A percentile compares a stretch with the other conserved stretches of the same genome.
Conservation (phyloP, 2,329 filamentous ascomycete genomes). For the Penicillium sp. region DNA sequence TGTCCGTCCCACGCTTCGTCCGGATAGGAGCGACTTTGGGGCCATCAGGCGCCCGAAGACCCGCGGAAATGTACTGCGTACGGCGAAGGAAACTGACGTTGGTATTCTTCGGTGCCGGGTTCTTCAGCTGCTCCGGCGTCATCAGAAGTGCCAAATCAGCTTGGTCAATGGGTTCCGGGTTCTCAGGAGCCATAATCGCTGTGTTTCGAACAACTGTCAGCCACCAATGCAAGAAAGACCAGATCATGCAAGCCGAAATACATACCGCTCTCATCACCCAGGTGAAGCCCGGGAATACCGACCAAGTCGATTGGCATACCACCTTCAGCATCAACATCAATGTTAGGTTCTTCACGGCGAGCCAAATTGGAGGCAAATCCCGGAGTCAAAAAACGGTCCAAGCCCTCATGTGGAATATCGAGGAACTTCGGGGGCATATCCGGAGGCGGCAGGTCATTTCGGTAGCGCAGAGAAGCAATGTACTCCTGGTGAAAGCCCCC, state of each 20-base stretch:
- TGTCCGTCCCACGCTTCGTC: no score
- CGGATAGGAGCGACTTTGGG: no score
- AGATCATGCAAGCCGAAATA: no score
- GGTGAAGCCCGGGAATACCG: constrained; percentile 86
- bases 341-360: constrained; percentile 85
- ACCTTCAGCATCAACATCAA: constrained; percentile 93
- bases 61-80: constrained; percentile 97
- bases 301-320: constrained; percentile 95
- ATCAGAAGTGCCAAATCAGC: constrained; percentile 76
- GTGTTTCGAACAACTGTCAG: constrained; percentile 14
- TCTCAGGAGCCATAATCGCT: constrained; percentile 75
- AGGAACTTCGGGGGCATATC: constrained; percentile 92
- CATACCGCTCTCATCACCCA: constrained; percentile 86
- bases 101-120: constrained; percentile 65
- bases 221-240: background rate
- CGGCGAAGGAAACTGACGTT: constrained; percentile 88
- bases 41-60: constrained; percentile 45
- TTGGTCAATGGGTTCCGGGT: constrained; percentile 64
- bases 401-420: constrained; percentile 87
- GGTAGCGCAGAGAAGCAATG: constrained; percentile 88
- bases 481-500: constrained; percentile 76
- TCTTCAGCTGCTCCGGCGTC: constrained; percentile 74
- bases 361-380: constrained; percentile 82
- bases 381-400: constrained; percentile 81
- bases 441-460: constrained; percentile 88